Evolutionary conservation across 139 green algal genomes (phyloP), one percentile per base, ranked within the genome.

Genomic region (Monoraphidium neglectum): DNA sequence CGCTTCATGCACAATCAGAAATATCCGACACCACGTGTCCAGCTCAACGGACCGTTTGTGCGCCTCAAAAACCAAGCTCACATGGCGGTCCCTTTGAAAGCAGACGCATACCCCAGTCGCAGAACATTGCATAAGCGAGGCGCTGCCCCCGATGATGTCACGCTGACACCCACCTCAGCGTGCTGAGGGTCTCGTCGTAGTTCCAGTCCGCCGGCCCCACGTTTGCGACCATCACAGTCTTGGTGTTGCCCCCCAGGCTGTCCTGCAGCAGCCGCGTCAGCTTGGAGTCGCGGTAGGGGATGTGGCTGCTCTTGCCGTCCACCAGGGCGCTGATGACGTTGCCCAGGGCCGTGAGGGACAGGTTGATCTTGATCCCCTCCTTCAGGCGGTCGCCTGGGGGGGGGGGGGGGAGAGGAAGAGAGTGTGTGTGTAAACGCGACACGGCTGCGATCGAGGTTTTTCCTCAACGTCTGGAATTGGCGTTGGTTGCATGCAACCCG

Each of bases 291-390:
- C 94, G 75, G 77, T 93, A 94, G 16, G 88, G 90, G 23, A 94
- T 78, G 78, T 93, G 90, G 33, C 81, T 81, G 49, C 59, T 79
- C 73, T 90, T 92, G 78, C 84, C 83, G 61, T 93, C 90, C 68
- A 93, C 92, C 49, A 97, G 84, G 26, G 88, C 83, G 23, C 72
- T 86, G 70, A 97, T 96, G 32, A 96, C 92, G 73, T 95, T 94
- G 18, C 93, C 93, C 43, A 97, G 85, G 23, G 93, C 90, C 30
- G 87, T 93, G 0, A 97, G 90, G 15, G 89, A 95, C 33, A 93
- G 70, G 89, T 97, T 97, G 76, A 97, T 97, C 75, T 93, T 93
- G 78, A 92, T 93, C 71, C 87, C 90, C 78, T 95, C 90, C 81
- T 91, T 91, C 57, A 95, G 68, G 13, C 89, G 82, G 65, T 91